Evolutionary conservation across 352 stramenopile species (phyloP).

Genomic region (Blastocystis sp.): DNA sequence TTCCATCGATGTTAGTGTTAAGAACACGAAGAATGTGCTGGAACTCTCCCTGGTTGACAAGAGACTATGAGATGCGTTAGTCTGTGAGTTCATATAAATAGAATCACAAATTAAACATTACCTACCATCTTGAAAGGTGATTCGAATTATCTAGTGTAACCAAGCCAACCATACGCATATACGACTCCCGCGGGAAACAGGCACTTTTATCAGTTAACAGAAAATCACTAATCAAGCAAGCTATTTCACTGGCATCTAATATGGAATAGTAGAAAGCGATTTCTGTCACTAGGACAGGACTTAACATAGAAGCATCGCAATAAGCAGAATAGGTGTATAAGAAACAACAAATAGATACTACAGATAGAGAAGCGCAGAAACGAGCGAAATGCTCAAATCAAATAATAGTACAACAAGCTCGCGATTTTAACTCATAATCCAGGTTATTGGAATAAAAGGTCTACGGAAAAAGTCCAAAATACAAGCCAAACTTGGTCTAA

Average conservation of each 20-base stretch:
- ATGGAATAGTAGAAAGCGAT: not conserved
- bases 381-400: not conserved
- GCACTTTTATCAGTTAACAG: not conserved
- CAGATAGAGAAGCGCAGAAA: not conserved
- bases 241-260: not conserved
- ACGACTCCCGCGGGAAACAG: not conserved
- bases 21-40: constrained; percentile 99
- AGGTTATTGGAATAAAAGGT: constrained; percentile 58
- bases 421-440: constrained; percentile 19
- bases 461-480: not conserved
- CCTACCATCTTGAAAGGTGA: constrained; percentile 60
- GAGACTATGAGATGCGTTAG: constrained; percentile 7
- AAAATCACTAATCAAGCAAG: not conserved
- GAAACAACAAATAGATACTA: not conserved
- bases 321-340: not conserved
- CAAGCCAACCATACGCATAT: not conserved
- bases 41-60: constrained; percentile 78
- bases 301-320: not conserved
- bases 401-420: constrained; percentile 49
- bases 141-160: not conserved
- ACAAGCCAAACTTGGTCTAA: constrained; percentile 1
- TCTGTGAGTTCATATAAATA: not conserved
- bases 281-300: not conserved
- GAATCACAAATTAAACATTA: not conserved
- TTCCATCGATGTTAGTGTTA: constrained; percentile 98